A percentile compares a stretch with the other conserved stretches of the same genome.
Evolutionary conservation across 2,329 filamentous ascomycete species (phyloP).

Genomic region (Sarocladium strictum): DNA sequence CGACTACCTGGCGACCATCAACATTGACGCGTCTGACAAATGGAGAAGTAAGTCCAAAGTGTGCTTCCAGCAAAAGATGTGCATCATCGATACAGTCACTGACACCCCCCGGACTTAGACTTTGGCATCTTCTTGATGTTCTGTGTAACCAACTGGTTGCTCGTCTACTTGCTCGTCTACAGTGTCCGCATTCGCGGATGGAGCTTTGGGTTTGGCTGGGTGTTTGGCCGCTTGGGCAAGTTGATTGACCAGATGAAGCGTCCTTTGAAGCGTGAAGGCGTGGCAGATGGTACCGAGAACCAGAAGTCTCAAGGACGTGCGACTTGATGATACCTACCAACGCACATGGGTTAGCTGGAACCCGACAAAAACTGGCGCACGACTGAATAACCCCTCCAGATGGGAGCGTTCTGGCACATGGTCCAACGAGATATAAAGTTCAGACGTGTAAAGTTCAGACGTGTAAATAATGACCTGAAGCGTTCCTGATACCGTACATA

Average conservation of each 20-base stretch:
- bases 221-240: conserved; percentile 35
- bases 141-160: conserved; percentile 60
- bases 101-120: conserved; percentile 22
- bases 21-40: conserved; percentile 49
- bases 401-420: too few relatives aligned
- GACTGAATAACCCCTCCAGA: too few relatives aligned
- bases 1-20: conserved; percentile 57
- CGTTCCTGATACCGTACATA: too few relatives aligned
- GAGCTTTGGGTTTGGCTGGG: conserved; percentile 59
- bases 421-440: too few relatives aligned
- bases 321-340: too few relatives aligned
- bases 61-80: neutral
- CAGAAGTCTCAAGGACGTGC: too few relatives aligned
- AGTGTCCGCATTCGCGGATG: conserved; percentile 64
- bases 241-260: conserved; percentile 9
- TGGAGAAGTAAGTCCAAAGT: conserved; percentile 48
- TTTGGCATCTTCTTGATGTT: conserved; percentile 71
- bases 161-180: conserved; percentile 75
- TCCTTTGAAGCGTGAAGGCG: conserved; percentile 11
- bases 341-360: too few relatives aligned
- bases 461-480: too few relatives aligned
- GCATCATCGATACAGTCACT: too few relatives aligned
- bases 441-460: too few relatives aligned
- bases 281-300: neutral
- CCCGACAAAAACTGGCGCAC: too few relatives aligned